Evolutionary conservation across 176 grass and related monocot genomes (phyloP).

Genomic region (Oryza punctata): DNA sequence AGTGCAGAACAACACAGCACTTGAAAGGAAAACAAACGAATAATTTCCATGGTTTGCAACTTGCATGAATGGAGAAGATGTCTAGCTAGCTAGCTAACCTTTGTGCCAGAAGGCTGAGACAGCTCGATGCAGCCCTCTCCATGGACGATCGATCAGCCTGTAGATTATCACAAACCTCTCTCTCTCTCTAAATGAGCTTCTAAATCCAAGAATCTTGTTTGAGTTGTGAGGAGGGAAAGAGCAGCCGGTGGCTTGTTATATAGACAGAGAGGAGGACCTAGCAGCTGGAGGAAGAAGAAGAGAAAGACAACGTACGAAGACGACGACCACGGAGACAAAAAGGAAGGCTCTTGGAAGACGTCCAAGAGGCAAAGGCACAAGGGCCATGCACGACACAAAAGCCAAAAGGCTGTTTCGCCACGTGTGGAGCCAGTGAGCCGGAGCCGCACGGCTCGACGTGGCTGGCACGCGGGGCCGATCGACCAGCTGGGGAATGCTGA

Average conservation of each 20-base stretch:
- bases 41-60: too few species aligned
- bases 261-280: background rate
- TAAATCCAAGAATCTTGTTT: background rate
- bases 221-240: background rate
- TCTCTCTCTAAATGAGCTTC: background rate
- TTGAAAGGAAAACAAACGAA: too few species aligned
- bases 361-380: slow-evolving; percentile 22
- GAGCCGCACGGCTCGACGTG: background rate
- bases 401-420: background rate
- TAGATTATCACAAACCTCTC: background rate
- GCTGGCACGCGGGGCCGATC: background rate
- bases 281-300: background rate
- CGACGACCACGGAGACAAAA: slow-evolving; percentile 11
- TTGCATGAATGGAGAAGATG: background rate
- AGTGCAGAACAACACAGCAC: background rate
- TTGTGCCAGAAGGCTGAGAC: slow-evolving; percentile 27
- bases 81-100: background rate
- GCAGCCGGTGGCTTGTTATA: slow-evolving; percentile 16
- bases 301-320: background rate
- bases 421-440: background rate
- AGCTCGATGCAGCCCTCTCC: slow-evolving; percentile 37
- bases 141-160: slow-evolving; percentile 9
- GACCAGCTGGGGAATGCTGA: too few species aligned
- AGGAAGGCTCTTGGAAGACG: slow-evolving; percentile 35
- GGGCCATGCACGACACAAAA: too few species aligned